A percentile compares a stretch with the other conserved stretches of the same genome.
Evolutionary conservation across 129 eudicot species (phyloP).

Genomic region (Pittosporum tobira): DNA sequence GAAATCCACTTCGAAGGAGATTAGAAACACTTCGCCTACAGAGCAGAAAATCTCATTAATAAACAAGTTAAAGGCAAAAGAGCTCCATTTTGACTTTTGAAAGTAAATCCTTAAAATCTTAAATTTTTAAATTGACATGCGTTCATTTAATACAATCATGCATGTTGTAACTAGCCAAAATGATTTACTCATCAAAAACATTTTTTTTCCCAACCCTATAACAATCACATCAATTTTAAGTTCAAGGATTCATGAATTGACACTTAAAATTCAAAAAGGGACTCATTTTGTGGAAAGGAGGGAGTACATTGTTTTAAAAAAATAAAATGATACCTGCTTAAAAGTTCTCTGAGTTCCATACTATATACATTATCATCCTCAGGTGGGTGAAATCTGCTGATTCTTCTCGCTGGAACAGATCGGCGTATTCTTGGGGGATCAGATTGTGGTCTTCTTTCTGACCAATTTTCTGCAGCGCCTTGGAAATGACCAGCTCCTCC

Average conservation of each 20-base stretch:
- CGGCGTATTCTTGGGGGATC: slow-evolving; percentile 66
- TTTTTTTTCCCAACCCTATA: too few species aligned
- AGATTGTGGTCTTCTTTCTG: slow-evolving; percentile 51
- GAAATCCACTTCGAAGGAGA: slow-evolving; percentile 95
- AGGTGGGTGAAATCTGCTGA: slow-evolving; percentile 78
- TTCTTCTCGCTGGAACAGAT: slow-evolving; percentile 50
- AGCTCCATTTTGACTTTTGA: too few species aligned
- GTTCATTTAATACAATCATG: too few species aligned
- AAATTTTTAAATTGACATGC: too few species aligned
- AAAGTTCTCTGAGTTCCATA: slow-evolving; percentile 97
- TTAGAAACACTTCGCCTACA: slow-evolving; percentile 97
- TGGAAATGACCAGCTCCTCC: slow-evolving; percentile 33
- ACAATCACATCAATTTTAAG: too few species aligned
- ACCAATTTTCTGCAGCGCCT: slow-evolving; percentile 60
- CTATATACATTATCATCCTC: slow-evolving; percentile 97
- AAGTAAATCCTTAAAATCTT: too few species aligned
- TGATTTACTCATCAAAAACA: too few species aligned
- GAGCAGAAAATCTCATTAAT: slow-evolving; percentile 2
- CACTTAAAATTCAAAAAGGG: too few species aligned
- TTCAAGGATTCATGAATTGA: too few species aligned
- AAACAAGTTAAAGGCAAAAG: background rate
- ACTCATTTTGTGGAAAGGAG: too few species aligned
- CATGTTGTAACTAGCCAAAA: too few species aligned
- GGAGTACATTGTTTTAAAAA: too few species aligned
- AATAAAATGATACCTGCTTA: slow-evolving; percentile 98